phyloP scores from a whole-genome alignment of 2,329 filamentous ascomycete genomes.

The Neonectria punicea region DNA sequence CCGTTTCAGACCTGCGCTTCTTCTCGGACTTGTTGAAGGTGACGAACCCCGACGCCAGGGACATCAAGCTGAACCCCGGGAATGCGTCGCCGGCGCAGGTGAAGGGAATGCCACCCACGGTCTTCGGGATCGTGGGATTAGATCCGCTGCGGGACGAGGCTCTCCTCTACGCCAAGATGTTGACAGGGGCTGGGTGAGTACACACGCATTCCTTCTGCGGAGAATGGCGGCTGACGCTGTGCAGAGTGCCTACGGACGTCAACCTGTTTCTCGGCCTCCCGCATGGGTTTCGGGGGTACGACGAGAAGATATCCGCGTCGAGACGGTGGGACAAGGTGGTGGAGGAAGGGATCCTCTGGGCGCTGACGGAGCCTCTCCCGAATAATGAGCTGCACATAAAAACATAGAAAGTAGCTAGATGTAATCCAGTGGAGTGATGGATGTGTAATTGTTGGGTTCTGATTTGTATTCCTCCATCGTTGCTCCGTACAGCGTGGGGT shows the following conservation, averaged over 20 bases:
- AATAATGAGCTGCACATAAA: conserved; percentile 20
- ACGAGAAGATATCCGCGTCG: conserved; percentile 20
- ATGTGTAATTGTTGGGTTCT: background rate
- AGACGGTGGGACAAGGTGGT: conserved; percentile 24
- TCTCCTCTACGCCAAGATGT: conserved; percentile 55
- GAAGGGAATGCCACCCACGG: conserved; percentile 54
- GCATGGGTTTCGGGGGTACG: conserved; percentile 25
- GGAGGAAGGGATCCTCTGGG: conserved; percentile 25
- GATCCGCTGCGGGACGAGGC: conserved; percentile 61
- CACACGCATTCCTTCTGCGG: background rate
- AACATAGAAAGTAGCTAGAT: background rate
- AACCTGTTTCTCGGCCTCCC: conserved; percentile 25
- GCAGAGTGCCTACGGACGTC: conserved; percentile 37
- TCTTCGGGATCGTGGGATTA: conserved; percentile 55
- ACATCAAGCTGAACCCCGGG: conserved; percentile 54
- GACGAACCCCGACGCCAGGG: conserved; percentile 37
- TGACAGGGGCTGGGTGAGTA: conserved; percentile 55
- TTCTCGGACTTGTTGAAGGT: conserved; percentile 45
- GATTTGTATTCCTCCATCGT: background rate
- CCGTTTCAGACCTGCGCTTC: conserved; percentile 39
- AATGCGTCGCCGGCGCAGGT: conserved; percentile 46
- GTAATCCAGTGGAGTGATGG: background rate
- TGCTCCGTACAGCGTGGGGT: background rate
- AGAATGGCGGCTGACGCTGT: background rate
- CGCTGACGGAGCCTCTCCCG: background rate